These are phyloP conservation scores for Mycena kentingensis DNA, from an alignment of 768 basidiomycete species.

Conservation along the genomic window DNA sequence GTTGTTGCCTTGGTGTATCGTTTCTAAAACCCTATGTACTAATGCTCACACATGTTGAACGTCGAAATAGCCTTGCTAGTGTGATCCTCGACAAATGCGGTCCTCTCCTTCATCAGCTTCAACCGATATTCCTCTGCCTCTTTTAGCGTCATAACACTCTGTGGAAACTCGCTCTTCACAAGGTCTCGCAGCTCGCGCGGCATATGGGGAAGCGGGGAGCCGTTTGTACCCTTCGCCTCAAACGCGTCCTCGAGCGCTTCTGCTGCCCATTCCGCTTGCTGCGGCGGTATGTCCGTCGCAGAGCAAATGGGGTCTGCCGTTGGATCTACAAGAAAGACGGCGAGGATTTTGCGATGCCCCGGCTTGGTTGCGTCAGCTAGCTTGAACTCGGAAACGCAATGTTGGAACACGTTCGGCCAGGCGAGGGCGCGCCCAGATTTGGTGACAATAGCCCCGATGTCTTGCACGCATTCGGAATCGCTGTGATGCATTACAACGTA, in stretches of 20 bases:
- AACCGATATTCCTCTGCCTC: slow-evolving; percentile 19
- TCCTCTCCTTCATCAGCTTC: slow-evolving; percentile 28
- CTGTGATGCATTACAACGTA: not conserved
- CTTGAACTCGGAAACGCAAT: slow-evolving; percentile 38
- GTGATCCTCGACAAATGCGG: slow-evolving; percentile 11
- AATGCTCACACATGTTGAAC: slow-evolving; percentile 26
- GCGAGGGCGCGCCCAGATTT: slow-evolving; percentile 33
- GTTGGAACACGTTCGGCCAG: slow-evolving; percentile 43
- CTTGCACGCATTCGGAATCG: slow-evolving; percentile 18
- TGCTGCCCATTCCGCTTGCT: slow-evolving; percentile 33
- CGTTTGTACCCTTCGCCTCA: not conserved
- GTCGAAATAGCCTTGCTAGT: not conserved
- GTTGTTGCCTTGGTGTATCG: too few species aligned
- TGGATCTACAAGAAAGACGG: slow-evolving; percentile 43
- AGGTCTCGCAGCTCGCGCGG: slow-evolving; percentile 18
- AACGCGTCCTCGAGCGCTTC: not conserved
- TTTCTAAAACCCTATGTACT: not conserved
- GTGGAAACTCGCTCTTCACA: slow-evolving; percentile 9
- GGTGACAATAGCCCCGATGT: slow-evolving; percentile 32
- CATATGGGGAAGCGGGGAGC: not conserved
- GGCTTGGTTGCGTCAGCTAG: slow-evolving; percentile 36
- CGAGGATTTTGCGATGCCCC: slow-evolving; percentile 42
- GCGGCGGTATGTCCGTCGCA: slow-evolving; percentile 31
- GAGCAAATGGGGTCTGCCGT: slow-evolving; percentile 30
- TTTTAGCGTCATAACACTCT: slow-evolving; percentile 11